Percentiles rank a stretch among this genome's conserved stretches.
phyloP scores from a whole-genome alignment of 2,329 filamentous ascomycete species.

The Leptographium lundbergii region DNA sequence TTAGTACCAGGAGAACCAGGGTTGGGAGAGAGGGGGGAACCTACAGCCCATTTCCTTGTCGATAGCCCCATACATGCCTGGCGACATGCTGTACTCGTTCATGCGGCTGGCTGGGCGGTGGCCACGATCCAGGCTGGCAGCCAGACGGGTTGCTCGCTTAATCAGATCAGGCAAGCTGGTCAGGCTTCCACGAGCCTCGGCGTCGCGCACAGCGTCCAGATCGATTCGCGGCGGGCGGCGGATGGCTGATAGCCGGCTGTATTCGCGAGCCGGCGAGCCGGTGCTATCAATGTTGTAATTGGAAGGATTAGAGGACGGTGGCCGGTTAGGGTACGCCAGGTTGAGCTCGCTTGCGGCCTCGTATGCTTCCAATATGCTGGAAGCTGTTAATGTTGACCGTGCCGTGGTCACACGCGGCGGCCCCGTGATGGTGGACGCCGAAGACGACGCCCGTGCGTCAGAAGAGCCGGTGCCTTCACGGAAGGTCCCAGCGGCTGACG shows the following conservation, averaged over 20 bases:
- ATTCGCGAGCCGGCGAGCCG: constrained; percentile 15
- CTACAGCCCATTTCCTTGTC: constrained; percentile 27
- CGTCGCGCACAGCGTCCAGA: constrained; percentile 67
- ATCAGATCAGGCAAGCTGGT: constrained; percentile 91
- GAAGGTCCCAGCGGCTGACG: constrained; percentile 24
- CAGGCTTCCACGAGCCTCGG: constrained; percentile 75
- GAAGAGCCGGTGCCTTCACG: constrained; percentile 31
- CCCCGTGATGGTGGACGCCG: constrained; percentile 23
- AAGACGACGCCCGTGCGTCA: constrained; percentile 33
- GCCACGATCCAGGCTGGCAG: constrained; percentile 77
- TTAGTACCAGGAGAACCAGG: neutral
- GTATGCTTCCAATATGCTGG: constrained; percentile 37
- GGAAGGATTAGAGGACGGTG: constrained; percentile 10
- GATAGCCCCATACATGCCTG: constrained; percentile 22
- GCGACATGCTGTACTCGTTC: constrained; percentile 39
- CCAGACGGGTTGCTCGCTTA: constrained; percentile 71
- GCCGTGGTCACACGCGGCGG: constrained; percentile 15
- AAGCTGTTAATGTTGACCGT: constrained; percentile 23
- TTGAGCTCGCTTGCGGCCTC: constrained; percentile 31
- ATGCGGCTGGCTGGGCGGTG: constrained; percentile 48
- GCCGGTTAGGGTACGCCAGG: constrained; percentile 12
- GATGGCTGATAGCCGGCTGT: constrained; percentile 40
- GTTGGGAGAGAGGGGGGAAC: constrained; percentile 8
- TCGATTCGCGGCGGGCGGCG: constrained; percentile 62
- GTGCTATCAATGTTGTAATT: constrained; percentile 1